Conservation (phyloP, 495 filamentous ascomycete genomes). For the Copromyces sp. region DNA sequence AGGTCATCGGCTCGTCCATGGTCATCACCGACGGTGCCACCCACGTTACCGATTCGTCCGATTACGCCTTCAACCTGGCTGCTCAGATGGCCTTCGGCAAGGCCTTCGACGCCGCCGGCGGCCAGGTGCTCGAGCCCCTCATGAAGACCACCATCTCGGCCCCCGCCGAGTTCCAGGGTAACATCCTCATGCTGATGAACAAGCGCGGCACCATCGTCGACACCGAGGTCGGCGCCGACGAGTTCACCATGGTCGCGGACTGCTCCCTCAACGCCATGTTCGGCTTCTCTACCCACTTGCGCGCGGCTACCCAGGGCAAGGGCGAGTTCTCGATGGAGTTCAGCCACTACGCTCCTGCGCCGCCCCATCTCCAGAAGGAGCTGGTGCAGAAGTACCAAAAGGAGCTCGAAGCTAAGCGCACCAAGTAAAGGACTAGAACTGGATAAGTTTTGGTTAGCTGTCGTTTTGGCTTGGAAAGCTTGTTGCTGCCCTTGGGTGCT, state of each 20-base stretch:
- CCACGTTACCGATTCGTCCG: slow-evolving; percentile 95
- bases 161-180: slow-evolving; percentile 96
- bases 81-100: slow-evolving; percentile 97
- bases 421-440: slow-evolving; percentile 23
- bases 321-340: slow-evolving; percentile 99
- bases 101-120: slow-evolving; percentile 69
- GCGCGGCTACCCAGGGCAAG: slow-evolving; percentile 95
- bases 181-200: slow-evolving; percentile 87
- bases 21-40: slow-evolving; percentile 94
- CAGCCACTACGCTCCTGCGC: slow-evolving; percentile 81
- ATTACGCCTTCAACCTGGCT: slow-evolving; percentile 96
- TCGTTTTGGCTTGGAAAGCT: neutral
- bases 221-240: slow-evolving; percentile 87
- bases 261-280: slow-evolving; percentile 96
- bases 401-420: slow-evolving; percentile 61
- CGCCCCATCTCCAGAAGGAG: slow-evolving; percentile 87
- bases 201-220: slow-evolving; percentile 95
- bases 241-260: slow-evolving; percentile 90
- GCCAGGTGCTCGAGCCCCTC: slow-evolving; percentile 81
- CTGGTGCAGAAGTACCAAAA: slow-evolving; percentile 81
- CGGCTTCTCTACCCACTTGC: slow-evolving; percentile 80
- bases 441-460: neutral
- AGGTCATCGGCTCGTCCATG: slow-evolving; percentile 82
- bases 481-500: neutral
- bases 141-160: slow-evolving; percentile 98